Evolutionary conservation across 768 basidiomycete genomes (phyloP).

Genomic region (Podaxis sp.): DNA sequence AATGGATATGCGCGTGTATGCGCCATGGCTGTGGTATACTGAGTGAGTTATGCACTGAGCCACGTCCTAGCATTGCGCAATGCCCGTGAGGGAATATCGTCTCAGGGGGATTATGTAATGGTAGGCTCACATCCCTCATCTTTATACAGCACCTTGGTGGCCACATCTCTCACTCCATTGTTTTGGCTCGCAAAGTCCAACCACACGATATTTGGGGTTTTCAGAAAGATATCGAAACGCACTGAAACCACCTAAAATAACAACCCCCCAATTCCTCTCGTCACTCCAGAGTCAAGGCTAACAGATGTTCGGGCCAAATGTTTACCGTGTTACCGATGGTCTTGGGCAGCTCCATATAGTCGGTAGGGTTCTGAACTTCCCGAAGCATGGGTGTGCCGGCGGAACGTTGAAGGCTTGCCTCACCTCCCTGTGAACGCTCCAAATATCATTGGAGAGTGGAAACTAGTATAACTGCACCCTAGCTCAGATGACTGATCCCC

Average conservation of each 20-base stretch:
- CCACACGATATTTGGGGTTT: background rate
- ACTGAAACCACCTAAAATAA: background rate
- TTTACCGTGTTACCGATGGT: background rate
- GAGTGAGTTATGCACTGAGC: too few species aligned
- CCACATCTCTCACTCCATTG: background rate
- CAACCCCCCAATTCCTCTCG: too few species aligned
- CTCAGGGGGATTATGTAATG: too few species aligned
- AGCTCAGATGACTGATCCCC: constrained; percentile 1
- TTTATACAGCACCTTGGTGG: background rate
- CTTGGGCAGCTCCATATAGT: background rate
- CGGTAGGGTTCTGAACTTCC: background rate
- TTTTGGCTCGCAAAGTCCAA: background rate
- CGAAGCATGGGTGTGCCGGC: background rate
- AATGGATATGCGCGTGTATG: too few species aligned
- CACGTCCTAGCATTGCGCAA: too few species aligned
- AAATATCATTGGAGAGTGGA: background rate
- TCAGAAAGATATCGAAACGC: background rate
- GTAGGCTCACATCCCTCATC: background rate
- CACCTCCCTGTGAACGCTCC: background rate
- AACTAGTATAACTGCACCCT: background rate
- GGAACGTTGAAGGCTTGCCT: background rate
- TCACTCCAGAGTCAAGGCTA: background rate
- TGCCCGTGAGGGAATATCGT: too few species aligned
- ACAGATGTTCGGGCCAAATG: too few species aligned
- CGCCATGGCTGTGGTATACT: too few species aligned